Evolutionary conservation across 768 basidiomycete species (phyloP).

Genomic region (Amanita thiersii): DNA sequence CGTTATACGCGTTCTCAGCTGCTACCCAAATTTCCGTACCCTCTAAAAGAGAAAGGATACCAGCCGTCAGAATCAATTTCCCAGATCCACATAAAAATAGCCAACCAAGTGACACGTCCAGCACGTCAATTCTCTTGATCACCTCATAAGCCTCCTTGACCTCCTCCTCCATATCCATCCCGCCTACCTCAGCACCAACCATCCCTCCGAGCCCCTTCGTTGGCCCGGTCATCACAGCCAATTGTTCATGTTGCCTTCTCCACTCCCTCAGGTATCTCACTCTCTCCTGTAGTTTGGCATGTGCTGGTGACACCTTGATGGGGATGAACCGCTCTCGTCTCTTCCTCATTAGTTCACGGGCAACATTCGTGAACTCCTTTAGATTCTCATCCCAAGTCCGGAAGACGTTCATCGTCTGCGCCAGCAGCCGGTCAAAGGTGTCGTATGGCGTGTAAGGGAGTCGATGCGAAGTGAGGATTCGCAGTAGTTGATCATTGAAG

Average conservation of each 20-base stretch:
- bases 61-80: not conserved
- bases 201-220: constrained; percentile 67
- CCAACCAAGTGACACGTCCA: constrained; percentile 89
- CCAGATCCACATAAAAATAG: constrained; percentile 7
- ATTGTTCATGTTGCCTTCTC: constrained; percentile 95
- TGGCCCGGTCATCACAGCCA: constrained; percentile 95
- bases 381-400: constrained; percentile 83
- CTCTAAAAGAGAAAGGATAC: constrained; percentile 37
- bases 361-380: constrained; percentile 90
- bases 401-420: constrained; percentile 71
- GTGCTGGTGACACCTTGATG: constrained; percentile 89
- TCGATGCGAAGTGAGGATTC: constrained; percentile 84
- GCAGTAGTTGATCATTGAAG: constrained; percentile 91
- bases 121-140: constrained; percentile 93
- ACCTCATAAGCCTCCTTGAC: constrained; percentile 94
- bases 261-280: constrained; percentile 83
- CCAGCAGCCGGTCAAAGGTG: constrained; percentile 83
- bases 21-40: constrained; percentile 98
- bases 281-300: constrained; percentile 86
- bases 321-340: constrained; percentile 91
- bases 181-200: constrained; percentile 67
- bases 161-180: constrained; percentile 98
- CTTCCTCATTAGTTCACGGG: constrained; percentile 87
- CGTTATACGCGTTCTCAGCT: constrained; percentile 96
- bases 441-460: constrained; percentile 92